Conservation (phyloP, 441 rosid genomes). For the Biscutella auriculata region DNA sequence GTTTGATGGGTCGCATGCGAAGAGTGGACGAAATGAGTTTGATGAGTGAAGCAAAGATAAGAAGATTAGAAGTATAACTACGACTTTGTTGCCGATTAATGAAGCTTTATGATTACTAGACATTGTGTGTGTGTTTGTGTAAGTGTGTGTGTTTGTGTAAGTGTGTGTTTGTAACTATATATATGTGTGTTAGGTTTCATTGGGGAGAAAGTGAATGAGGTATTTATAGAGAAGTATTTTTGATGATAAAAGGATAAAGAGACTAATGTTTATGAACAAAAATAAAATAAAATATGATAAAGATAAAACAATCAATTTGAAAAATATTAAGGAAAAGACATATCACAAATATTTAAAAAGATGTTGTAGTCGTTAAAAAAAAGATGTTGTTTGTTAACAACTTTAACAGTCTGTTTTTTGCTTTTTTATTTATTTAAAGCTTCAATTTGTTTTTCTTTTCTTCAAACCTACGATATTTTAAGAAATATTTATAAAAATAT, state of each 20-base stretch:
- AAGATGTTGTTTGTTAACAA: neutral
- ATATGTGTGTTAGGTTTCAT: constrained; percentile 1
- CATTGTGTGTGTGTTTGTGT: neutral
- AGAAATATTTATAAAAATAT: too few relatives aligned
- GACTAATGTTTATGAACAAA: constrained; percentile 12
- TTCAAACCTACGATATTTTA: too few relatives aligned
- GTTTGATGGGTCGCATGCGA: constrained; percentile 77
- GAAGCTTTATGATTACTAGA: constrained; percentile 6
- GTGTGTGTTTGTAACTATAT: neutral
- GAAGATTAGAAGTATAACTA: constrained; percentile 4
- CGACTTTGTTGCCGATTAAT: neutral
- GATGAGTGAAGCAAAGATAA: constrained; percentile 4
- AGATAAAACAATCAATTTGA: constrained; percentile 8
- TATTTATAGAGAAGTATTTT: constrained; percentile 16
- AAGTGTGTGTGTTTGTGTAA: too few relatives aligned
- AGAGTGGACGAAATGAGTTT: constrained; percentile 39
- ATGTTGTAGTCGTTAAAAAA: too few relatives aligned
- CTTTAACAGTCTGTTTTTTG: neutral
- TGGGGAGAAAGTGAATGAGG: constrained; percentile 10
- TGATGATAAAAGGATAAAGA: constrained; percentile 17
- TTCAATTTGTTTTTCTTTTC: neutral
- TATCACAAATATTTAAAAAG: neutral
- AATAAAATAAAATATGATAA: constrained; percentile 12
- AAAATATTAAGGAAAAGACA: neutral
- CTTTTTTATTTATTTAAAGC: neutral